These are phyloP conservation scores for Tulasnella sp. DNA, from an alignment of 768 basidiomycete genomes.

Conservation along the genomic window DNA sequence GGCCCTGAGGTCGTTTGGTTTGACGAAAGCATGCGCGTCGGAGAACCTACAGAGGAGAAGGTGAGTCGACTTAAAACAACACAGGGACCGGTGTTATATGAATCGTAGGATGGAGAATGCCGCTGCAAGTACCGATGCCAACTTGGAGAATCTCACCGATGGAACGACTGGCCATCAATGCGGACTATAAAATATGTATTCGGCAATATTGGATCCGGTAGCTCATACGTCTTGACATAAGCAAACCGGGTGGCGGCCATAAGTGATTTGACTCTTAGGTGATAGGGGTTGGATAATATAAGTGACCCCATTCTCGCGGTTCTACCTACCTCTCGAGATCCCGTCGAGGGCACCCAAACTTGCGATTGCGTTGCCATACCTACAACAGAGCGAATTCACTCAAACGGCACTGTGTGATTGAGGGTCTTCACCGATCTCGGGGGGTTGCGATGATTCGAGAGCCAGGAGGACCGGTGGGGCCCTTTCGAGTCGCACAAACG, in stretches of 20 bases:
- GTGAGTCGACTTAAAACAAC: neutral
- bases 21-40: constrained; percentile 76
- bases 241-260: constrained; percentile 96
- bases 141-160: constrained; percentile 60
- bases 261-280: neutral
- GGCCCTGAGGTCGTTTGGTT: constrained; percentile 90
- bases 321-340: neutral
- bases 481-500: neutral
- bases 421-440: neutral
- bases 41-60: constrained; percentile 64
- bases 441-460: neutral
- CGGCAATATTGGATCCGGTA: constrained; percentile 82
- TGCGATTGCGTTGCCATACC: neutral
- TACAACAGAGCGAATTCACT: neutral
- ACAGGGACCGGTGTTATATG: neutral
- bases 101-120: too few species aligned
- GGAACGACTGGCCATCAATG: constrained; percentile 92
- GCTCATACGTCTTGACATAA: constrained; percentile 88
- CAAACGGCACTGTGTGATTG: neutral
- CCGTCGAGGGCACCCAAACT: neutral
- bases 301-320: neutral
- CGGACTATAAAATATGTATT: constrained; percentile 83
- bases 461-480: neutral
- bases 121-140: neutral
- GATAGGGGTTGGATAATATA: neutral